Percentiles rank a stretch among this genome's conserved stretches.
phyloP scores from a whole-genome alignment of 345 rosid genomes.

The Gossypium thurberi region DNA sequence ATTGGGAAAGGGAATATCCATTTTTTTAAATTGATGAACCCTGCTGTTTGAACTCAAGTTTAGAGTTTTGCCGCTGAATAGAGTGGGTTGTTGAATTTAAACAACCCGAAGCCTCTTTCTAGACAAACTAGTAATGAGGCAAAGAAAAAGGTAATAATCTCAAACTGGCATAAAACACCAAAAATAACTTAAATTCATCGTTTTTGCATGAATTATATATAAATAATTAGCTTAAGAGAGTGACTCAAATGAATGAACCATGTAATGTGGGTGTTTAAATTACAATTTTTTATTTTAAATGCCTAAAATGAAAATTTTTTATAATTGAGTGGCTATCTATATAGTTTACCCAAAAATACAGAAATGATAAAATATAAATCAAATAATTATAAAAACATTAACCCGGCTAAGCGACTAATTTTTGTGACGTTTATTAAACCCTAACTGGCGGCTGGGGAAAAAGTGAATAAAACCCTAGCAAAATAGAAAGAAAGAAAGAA shows the following conservation, averaged over 20 bases:
- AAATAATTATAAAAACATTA: background rate
- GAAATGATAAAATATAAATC: too few species aligned
- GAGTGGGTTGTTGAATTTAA: too few species aligned
- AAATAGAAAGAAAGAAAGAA: background rate
- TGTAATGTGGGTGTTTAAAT: too few species aligned
- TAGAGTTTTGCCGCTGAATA: background rate
- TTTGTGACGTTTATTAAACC: background rate
- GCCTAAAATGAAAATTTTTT: too few species aligned
- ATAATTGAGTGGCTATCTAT: too few species aligned
- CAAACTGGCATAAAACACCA: background rate
- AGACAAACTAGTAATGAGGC: background rate
- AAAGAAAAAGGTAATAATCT: background rate
- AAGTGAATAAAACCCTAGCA: background rate
- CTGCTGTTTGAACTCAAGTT: background rate
- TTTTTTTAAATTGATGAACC: background rate
- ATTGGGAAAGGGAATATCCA: background rate
- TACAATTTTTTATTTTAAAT: too few species aligned
- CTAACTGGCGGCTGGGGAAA: background rate
- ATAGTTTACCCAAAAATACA: too few species aligned
- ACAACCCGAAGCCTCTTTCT: background rate
- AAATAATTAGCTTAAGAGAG: too few species aligned
- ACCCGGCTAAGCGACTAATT: background rate
- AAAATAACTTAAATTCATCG: too few species aligned
- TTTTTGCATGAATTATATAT: too few species aligned
- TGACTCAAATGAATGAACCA: too few species aligned